Evolutionary conservation across 129 eudicot genomes (phyloP), one percentile per base, ranked within the genome.

Genomic region (Daucus carota): DNA sequence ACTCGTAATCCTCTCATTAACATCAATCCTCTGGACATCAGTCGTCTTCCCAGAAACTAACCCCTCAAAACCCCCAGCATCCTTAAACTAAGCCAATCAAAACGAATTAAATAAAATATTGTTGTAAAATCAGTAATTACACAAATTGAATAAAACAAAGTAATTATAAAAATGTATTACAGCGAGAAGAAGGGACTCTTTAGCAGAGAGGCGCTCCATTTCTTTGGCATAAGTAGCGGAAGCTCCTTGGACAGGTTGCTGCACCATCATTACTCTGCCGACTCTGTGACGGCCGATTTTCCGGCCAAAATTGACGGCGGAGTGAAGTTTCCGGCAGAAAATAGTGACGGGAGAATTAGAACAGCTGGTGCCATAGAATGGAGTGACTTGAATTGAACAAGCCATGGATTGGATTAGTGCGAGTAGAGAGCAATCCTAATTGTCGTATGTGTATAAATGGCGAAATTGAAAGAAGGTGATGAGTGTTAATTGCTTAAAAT

Each of bases 51-150:
- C 97, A 17, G 85, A 67, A 42, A 86, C 84, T 77, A 90, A 79
- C 36, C 97, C 90, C 77, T 86, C 96, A 80, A 93, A 93, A 17
- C 97, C 98, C 38, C 98, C 98, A 76, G 98, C 90, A 87, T 90
- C 98, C 82, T 90, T 88, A 83, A 93, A 81, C 98, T 93, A 79
- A 31, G 72, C 69, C 36, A 59, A 59, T n/a, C n/a, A n/a, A n/a
- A n/a, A n/a, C n/a, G n/a, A n/a, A n/a, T n/a, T n/a, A n/a, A n/a
- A n/a, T n/a, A n/a, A n/a, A n/a, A n/a, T n/a, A n/a, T n/a, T n/a
- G n/a, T n/a, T n/a, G n/a, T n/a, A n/a, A n/a, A n/a, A n/a, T n/a
- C n/a, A n/a, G n/a, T 72, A 77, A 59, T 82, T 72, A 47, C 73
- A 16, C 32, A 22, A 26, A 20, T 24, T 26, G 1, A 47, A 59